phyloP scores from a whole-genome alignment of 257 asterid genomes.

The Anisodus tanguticus region DNA sequence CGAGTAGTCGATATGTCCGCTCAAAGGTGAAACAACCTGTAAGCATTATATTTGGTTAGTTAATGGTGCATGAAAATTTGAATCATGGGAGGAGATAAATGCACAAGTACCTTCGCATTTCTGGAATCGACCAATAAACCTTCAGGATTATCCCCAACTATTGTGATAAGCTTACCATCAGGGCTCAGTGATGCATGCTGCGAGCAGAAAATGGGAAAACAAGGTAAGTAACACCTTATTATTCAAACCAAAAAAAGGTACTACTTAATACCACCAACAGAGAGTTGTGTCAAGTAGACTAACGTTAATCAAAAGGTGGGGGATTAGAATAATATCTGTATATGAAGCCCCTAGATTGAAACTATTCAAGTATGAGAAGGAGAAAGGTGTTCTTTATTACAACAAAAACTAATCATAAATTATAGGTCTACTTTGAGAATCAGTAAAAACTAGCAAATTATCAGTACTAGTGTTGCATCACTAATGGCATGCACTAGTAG shows the following conservation, averaged over 20 bases:
- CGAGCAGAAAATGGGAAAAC: conserved; percentile 19
- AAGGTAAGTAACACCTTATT: not conserved
- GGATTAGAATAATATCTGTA: not conserved
- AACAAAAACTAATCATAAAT: conserved; percentile 1
- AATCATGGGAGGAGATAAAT: conserved; percentile 4
- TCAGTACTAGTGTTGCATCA: not conserved
- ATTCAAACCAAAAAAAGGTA: too few species aligned
- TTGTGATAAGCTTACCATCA: conserved; percentile 70
- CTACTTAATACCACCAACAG: conserved; percentile 1
- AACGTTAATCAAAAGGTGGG: not conserved
- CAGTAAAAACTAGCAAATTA: not conserved
- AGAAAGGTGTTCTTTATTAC: not conserved
- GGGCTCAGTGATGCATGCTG: conserved; percentile 97
- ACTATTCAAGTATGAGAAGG: not conserved
- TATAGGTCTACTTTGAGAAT: not conserved
- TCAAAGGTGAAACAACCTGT: conserved; percentile 63
- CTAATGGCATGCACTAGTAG: conserved; percentile 13
- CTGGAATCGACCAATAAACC: conserved; percentile 77
- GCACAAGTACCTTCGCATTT: conserved; percentile 66
- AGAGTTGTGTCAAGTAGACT: not conserved
- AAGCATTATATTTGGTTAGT: conserved; percentile 15
- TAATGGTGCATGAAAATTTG: not conserved
- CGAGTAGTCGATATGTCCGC: conserved; percentile 81
- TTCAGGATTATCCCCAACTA: conserved; percentile 88
- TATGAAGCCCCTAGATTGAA: not conserved